phyloP scores from a whole-genome alignment of 495 filamentous ascomycete species.

The Chaetomium fimeti region DNA sequence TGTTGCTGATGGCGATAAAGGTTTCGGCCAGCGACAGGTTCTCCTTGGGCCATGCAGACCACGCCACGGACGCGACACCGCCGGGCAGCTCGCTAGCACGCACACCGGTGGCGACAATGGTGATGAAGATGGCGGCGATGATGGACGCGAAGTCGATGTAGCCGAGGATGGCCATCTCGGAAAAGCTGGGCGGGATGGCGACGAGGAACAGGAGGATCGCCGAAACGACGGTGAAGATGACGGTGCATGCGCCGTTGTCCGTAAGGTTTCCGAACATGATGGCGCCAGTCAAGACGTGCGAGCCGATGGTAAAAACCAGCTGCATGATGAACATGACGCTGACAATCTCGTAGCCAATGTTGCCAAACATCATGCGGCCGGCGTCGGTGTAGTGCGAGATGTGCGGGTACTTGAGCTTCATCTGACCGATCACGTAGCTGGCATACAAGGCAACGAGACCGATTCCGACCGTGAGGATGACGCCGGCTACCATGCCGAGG shows the following conservation, averaged over 20 bases:
- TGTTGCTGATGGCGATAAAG: constrained; percentile 70
- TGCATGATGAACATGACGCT: constrained; percentile 63
- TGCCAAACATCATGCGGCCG: constrained; percentile 63
- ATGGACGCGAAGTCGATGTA: constrained; percentile 65
- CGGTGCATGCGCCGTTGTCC: constrained; percentile 62
- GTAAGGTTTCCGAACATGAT: constrained; percentile 69
- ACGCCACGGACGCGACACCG: constrained; percentile 38
- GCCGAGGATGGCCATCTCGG: constrained; percentile 59
- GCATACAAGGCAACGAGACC: constrained; percentile 73
- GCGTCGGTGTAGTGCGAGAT: constrained; percentile 72
- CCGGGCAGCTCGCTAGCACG: constrained; percentile 40
- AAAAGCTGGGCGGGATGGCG: constrained; percentile 57
- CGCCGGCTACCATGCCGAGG: constrained; percentile 58
- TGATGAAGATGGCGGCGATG: constrained; percentile 60
- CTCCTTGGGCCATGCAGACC: constrained; percentile 47
- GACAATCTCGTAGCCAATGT: constrained; percentile 62
- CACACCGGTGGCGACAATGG: constrained; percentile 66
- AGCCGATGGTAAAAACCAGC: constrained; percentile 73
- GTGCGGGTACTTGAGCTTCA: constrained; percentile 70
- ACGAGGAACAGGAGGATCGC: constrained; percentile 60
- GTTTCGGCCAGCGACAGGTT: constrained; percentile 40
- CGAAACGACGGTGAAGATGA: constrained; percentile 65
- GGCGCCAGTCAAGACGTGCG: constrained; percentile 70
- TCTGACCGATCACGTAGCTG: constrained; percentile 73
- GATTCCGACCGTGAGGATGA: constrained; percentile 59